These are phyloP conservation scores for Naganishia friedmannii DNA, from an alignment of 768 basidiomycete species.

Conservation along the genomic window DNA sequence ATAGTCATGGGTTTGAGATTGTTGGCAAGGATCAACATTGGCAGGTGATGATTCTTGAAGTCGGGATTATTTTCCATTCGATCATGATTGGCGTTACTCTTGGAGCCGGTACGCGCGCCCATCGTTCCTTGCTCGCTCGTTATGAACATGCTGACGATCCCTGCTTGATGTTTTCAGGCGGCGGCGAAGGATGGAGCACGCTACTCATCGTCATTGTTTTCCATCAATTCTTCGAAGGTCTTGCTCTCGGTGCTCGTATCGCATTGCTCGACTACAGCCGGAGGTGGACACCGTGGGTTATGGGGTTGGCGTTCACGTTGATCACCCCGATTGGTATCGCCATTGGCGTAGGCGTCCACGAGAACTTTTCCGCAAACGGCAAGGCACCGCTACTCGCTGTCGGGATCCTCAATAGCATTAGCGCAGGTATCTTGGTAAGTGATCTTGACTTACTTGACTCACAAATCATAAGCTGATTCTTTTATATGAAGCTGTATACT, in stretches of 20 bases:
- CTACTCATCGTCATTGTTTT: conserved; percentile 49
- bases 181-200: conserved; percentile 48
- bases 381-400: conserved; percentile 35
- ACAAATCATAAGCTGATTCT: not conserved
- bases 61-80: conserved; percentile 44
- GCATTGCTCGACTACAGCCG: conserved; percentile 36
- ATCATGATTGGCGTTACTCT: conserved; percentile 53
- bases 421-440: conserved; percentile 36
- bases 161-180: conserved; percentile 2
- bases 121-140: not conserved
- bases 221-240: conserved; percentile 48
- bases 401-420: conserved; percentile 37
- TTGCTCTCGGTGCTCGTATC: conserved; percentile 45
- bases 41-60: conserved; percentile 41
- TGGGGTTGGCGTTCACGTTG: conserved; percentile 42
- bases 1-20: conserved; percentile 19
- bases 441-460: not conserved
- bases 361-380: conserved; percentile 25
- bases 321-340: conserved; percentile 49
- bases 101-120: conserved; percentile 24
- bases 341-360: conserved; percentile 35
- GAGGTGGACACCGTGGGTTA: conserved; percentile 33
- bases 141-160: conserved; percentile 8
- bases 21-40: conserved; percentile 40
- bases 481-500: conserved; percentile 34